These are phyloP conservation scores for Syncephalastrum contaminatum DNA, from an alignment of 371 early-diverging fungal genomes.

Conservation along the genomic window DNA sequence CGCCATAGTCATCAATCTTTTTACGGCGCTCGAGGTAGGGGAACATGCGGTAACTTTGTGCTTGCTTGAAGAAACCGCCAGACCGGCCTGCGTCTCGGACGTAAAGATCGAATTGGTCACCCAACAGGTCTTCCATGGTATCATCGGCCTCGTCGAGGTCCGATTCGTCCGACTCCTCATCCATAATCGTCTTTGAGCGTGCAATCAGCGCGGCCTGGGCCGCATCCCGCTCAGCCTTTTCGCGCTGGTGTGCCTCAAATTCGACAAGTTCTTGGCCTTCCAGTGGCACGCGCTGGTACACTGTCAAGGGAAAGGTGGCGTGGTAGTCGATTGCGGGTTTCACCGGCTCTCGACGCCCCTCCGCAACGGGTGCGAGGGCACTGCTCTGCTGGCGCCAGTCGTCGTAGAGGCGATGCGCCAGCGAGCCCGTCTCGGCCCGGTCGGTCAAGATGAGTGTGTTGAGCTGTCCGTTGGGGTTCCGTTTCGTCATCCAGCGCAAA, in stretches of 20 bases:
- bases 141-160: slow-evolving; percentile 69
- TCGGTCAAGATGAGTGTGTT: slow-evolving; percentile 82
- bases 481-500: slow-evolving; percentile 57
- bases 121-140: slow-evolving; percentile 53
- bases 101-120: slow-evolving; percentile 74
- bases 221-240: slow-evolving; percentile 68
- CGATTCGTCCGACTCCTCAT: slow-evolving; percentile 65
- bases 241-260: slow-evolving; percentile 61
- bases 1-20: slow-evolving; percentile 94
- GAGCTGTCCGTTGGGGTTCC: neutral
- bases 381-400: slow-evolving; percentile 56
- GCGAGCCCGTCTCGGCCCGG: slow-evolving; percentile 69
- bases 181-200: slow-evolving; percentile 66
- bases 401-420: slow-evolving; percentile 71
- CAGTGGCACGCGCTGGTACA: slow-evolving; percentile 69
- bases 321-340: slow-evolving; percentile 53
- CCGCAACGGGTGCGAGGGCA: slow-evolving; percentile 6
- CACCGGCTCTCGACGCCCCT: slow-evolving; percentile 26
- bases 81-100: slow-evolving; percentile 69
- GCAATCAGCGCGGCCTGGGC: slow-evolving; percentile 73
- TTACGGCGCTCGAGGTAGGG: slow-evolving; percentile 81
- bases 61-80: slow-evolving; percentile 79
- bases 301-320: slow-evolving; percentile 32
- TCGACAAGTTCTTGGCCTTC: slow-evolving; percentile 84
- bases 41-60: slow-evolving; percentile 86